phyloP scores from a whole-genome alignment of 2,329 filamentous ascomycete species.

The Nothopassalora personata region DNA sequence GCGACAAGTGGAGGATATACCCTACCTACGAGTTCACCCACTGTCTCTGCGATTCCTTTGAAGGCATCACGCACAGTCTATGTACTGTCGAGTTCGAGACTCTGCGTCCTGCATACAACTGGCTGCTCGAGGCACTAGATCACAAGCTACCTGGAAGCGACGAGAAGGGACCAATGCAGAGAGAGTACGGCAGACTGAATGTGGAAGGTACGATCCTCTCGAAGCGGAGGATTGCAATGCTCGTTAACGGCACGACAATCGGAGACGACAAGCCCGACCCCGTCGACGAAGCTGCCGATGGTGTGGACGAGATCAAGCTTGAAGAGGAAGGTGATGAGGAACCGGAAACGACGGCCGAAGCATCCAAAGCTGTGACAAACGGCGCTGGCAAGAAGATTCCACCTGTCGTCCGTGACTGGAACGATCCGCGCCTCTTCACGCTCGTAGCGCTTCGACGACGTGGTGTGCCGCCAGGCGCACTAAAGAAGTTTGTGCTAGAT shows the following conservation, averaged over 20 bases:
- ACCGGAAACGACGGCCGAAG: constrained; percentile 22
- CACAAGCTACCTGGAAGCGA: constrained; percentile 64
- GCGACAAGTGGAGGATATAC: constrained; percentile 83
- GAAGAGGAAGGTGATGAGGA: constrained; percentile 38
- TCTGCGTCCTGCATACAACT: constrained; percentile 83
- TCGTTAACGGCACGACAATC: constrained; percentile 61
- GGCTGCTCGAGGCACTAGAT: constrained; percentile 72
- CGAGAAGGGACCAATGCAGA: constrained; percentile 69
- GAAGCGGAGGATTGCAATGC: constrained; percentile 75
- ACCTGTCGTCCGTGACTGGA: constrained; percentile 72
- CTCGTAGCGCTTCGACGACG: constrained; percentile 76
- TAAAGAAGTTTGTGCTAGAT: constrained; percentile 85
- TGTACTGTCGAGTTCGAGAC: constrained; percentile 92
- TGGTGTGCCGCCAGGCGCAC: constrained; percentile 80
- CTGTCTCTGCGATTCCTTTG: constrained; percentile 87
- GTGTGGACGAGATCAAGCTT: constrained; percentile 38
- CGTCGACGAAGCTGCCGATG: constrained; percentile 27
- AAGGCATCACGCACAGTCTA: constrained; percentile 83
- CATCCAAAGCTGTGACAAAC: constrained; percentile 19
- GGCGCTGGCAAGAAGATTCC: constrained; percentile 32
- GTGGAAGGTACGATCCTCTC: constrained; percentile 80
- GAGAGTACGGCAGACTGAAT: constrained; percentile 76
- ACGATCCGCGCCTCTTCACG: constrained; percentile 86
- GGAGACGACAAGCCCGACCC: constrained; percentile 20
- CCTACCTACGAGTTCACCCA: constrained; percentile 87